Base-by-base conservation (phyloP, 2,329 filamentous ascomycete species). In the Ophiosphaerella herpotricha region DNA sequence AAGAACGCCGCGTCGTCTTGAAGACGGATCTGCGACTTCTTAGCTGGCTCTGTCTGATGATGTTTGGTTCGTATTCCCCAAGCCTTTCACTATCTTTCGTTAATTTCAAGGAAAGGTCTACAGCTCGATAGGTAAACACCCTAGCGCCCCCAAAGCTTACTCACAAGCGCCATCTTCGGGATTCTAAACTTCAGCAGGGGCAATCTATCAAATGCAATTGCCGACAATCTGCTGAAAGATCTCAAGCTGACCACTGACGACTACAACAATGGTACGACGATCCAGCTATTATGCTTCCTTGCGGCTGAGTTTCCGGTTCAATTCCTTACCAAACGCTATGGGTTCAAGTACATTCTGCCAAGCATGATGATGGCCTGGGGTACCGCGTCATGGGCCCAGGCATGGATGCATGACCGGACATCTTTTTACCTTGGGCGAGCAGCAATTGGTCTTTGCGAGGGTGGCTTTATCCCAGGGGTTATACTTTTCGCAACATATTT, bases 241-340 rank as follows among this genome's bases (percentile, higher is more conserved):
- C 61, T 71, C 9, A 52, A 55, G 2, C 53, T 71, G 18, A 69
- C 61, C 1, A 64, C 57, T 13, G 66, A 70, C 47, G 67, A 70
- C 42, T 71, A 70, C 52, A 71, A 71, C 53, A 66, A 69, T 33
- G 66, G 68, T 33, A 68, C 71, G 14, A 74, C 73, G 0, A 74
- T 88, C 8, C 93, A 94, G 77, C 91, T 90, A 73, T 81, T 83
- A 21, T 91, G 90, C 70, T 95, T 95, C 76, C 91, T 96, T n/a
- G 55, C 60, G 2, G 74, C 76, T 0, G 76, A 77, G 43, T 71
- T 78, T 16, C 76, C 76, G 0, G 75, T 75, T 0, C 61, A 58
- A 32, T 42, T 49, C n/a, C 67, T 77, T 31, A 76, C 74, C 21
- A 78, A 78, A 52, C 68, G 74, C 24, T 67, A 70, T 32, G 75